Evolutionary conservation across 192 early-diverging fungal species (phyloP), one percentile per base, ranked within the genome.

Genomic region (Coemansia asiatica): DNA sequence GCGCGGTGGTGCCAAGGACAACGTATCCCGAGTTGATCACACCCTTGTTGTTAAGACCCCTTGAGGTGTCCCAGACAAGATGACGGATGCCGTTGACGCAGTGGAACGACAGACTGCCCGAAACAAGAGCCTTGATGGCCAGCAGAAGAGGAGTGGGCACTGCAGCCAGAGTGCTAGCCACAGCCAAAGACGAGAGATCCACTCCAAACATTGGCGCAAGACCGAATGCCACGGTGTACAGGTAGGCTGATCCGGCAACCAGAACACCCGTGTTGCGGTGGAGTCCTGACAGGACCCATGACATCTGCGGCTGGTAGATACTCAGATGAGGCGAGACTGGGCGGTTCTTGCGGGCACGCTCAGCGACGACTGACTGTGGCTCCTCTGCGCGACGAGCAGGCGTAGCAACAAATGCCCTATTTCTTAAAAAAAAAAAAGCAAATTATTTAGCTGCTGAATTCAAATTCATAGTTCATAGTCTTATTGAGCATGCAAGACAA

Each of bases 221-320:
- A 19, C 87, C 81, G 72, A 91, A 96, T 44, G 82, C 83, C 56
- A 89, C 82, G 38, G 90, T 84, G 66, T 87, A 84, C 57, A 83
- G 78, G 63, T 92, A 93, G 44, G 90, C 85, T 18, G 78, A 85
- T 77, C 75, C 88, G 67, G 82, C 90, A 9, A 95, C 47, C 35
- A 78, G 83, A 63, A 81, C 86, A 44, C 93, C 94, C 21, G 93
- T 93, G 64, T 90, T 60, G 79, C 96, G 89, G 64, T 92, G 87
- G 49, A 82, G 63, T 36, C 58, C 68, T 18, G 93, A 95, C 66
- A 94, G 67, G 66, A 84, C 75, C 92, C 89, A 91, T 22, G 94
- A 91, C 72, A 95, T 71, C 72, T 96, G 92, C 35, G 90, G 91
- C 84, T 94, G 83, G 85, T 96, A 98, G 82, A 98, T 98, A 50